Evolutionary conservation across 2,329 filamentous ascomycete species (phyloP).

Genomic region (Fusarium pseudonygamai): DNA sequence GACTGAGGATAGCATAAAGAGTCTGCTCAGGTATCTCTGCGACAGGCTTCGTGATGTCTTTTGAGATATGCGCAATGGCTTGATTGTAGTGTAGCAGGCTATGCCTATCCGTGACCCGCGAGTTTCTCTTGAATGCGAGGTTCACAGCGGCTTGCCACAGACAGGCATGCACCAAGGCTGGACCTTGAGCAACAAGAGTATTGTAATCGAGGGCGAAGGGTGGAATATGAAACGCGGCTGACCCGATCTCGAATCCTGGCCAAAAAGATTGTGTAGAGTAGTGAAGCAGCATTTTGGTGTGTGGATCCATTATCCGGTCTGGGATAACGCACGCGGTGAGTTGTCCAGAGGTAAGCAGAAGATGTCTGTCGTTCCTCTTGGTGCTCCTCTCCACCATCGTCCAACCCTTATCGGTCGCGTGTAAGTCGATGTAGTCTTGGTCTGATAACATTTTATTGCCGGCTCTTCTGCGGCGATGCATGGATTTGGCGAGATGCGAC

Average conservation of each 20-base stretch:
- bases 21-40: conserved; percentile 1
- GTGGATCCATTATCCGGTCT: not conserved
- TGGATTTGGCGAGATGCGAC: conserved; percentile 2
- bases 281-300: conserved; percentile 7
- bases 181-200: not conserved
- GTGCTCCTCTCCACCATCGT: rapidly evolving
- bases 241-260: conserved; percentile 3
- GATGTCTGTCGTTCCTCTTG: not conserved
- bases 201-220: conserved; percentile 5
- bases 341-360: not conserved
- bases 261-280: conserved; percentile 16
- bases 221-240: conserved; percentile 4
- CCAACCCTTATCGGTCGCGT: rapidly evolving
- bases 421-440: rapidly evolving
- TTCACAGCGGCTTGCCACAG: conserved; percentile 10
- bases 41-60: not conserved
- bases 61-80: not conserved
- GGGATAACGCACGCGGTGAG: not conserved
- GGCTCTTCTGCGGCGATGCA: not conserved
- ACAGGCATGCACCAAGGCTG: not conserved
- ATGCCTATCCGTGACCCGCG: not conserved
- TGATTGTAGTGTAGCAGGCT: not conserved
- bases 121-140: not conserved
- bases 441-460: rapidly evolving
- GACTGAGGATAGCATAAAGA: conserved; percentile 5